Conservation (phyloP, 768 basidiomycete genomes). For the Boletellus ananas region DNA sequence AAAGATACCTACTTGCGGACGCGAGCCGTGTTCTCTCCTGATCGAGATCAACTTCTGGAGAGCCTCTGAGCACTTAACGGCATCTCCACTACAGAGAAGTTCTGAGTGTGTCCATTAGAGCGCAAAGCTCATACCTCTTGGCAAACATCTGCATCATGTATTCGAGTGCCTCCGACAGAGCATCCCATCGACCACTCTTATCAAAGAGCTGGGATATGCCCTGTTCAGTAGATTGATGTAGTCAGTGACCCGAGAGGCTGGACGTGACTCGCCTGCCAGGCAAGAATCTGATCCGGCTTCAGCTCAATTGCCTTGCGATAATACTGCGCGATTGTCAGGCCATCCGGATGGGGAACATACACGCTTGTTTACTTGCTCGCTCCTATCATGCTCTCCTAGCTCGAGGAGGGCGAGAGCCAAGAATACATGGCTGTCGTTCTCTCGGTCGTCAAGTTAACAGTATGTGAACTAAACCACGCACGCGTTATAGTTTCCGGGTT, state of each 20-base stretch:
- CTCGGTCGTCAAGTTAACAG: conserved; percentile 1
- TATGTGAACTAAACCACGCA: conserved; percentile 39
- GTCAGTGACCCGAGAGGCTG: conserved; percentile 6
- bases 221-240: conserved; percentile 34
- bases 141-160: conserved; percentile 56
- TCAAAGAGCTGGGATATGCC: conserved; percentile 75
- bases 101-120: not conserved
- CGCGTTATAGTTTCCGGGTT: conserved; percentile 86
- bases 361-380: conserved; percentile 75
- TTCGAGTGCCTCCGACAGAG: conserved; percentile 50
- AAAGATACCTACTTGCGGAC: conserved; percentile 45
- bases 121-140: conserved; percentile 45
- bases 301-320: conserved; percentile 74
- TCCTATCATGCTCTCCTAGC: conserved; percentile 61
- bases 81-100: conserved; percentile 56
- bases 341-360: not conserved
- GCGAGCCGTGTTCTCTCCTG: conserved; percentile 56
- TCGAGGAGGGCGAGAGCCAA: conserved; percentile 78
- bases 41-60: conserved; percentile 73
- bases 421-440: conserved; percentile 68
- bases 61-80: conserved; percentile 72
- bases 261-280: conserved; percentile 67
- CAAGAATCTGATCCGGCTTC: conserved; percentile 68
- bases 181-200: conserved; percentile 53
- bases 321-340: conserved; percentile 43